These are phyloP conservation scores for grape (Vitis vinifera) DNA, from an alignment of 164 flowering plant genomes.

Conservation along the genomic window ASM3070453v1 NC_081814.1:9608501-9609000, in stretches of 20 bases:
- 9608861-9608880: no score
- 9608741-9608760: conserved; percentile 60
- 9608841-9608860: no score
- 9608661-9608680: conserved; percentile 58
- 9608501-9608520: conserved; percentile 62
- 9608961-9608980: conserved; percentile 36
- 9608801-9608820: no score
- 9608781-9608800: no score
- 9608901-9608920: no score
- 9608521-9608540: conserved; percentile 46
- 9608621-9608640: conserved; percentile 39
- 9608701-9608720: conserved; percentile 57
- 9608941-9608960: no score
- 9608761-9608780: neutral
- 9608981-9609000: neutral
- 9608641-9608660: conserved; percentile 59
- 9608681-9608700: conserved; percentile 62
- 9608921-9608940: no score
- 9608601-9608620: conserved; percentile 29
- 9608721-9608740: conserved; percentile 78
- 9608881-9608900: no score
- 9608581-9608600: conserved; percentile 46
- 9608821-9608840: no score
- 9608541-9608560: conserved; percentile 47
- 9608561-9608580: conserved; percentile 43